A percentile compares a stretch with the other conserved stretches of the same genome.
Evolutionary conservation across 2,329 filamentous ascomycete genomes (phyloP).

Genomic region (Aspergillus viridinutans): DNA sequence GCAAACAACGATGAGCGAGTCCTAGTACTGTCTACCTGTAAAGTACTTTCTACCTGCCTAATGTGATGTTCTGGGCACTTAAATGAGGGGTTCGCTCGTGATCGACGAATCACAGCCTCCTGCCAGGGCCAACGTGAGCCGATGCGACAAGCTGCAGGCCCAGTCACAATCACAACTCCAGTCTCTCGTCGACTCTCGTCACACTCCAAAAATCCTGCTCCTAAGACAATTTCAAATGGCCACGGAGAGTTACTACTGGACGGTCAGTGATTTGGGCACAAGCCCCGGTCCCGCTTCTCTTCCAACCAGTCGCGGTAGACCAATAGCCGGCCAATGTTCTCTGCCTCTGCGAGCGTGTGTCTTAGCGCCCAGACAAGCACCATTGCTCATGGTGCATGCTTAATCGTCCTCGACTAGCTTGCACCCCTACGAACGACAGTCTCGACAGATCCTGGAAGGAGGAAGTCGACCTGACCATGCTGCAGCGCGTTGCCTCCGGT

Average conservation of each 20-base stretch:
- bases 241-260: neutral
- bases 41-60: neutral
- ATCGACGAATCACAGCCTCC: constrained; percentile 12
- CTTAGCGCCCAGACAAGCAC: constrained; percentile 14
- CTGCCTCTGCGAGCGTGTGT: constrained; percentile 4
- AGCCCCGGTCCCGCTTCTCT: neutral
- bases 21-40: neutral
- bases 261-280: neutral
- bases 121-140: neutral
- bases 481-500: neutral
- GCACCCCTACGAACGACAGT: neutral
- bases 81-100: constrained; percentile 1
- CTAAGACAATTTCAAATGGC: neutral
- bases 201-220: constrained; percentile 2
- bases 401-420: constrained; percentile 6
- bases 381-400: constrained; percentile 7
- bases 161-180: constrained; percentile 31
- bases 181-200: constrained; percentile 18
- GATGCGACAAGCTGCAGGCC: constrained; percentile 24
- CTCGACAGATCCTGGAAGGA: neutral
- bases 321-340: neutral
- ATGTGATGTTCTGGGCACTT: neutral
- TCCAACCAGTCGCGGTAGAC: neutral
- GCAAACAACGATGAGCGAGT: neutral
- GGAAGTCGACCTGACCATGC: neutral